Evolutionary conservation across 1,139 yeast genomes (phyloP).

Genomic region (Suhomyces coccinellae): DNA sequence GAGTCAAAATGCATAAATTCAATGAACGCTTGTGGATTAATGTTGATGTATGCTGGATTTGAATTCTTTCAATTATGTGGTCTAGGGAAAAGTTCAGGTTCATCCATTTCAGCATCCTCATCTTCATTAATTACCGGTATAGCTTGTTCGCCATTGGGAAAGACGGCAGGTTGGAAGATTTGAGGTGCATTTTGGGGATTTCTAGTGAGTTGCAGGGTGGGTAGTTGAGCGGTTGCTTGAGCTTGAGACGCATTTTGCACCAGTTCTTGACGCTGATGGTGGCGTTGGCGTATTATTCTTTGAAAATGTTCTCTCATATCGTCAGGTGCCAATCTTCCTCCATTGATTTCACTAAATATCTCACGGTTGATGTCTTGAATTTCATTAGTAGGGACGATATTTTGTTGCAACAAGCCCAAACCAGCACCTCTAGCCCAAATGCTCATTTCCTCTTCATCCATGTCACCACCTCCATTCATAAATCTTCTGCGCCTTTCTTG

Average conservation of each 20-base stretch:
- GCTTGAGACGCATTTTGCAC: conserved; percentile 9
- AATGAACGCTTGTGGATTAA: background rate
- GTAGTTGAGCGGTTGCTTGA: conserved; percentile 7
- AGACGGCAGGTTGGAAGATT: conserved; percentile 45
- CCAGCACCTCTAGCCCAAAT: conserved; percentile 38
- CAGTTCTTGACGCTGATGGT: conserved; percentile 16
- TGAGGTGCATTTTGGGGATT: conserved; percentile 41
- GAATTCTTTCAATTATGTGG: background rate
- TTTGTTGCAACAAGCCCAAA: conserved; percentile 29
- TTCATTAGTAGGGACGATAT: conserved; percentile 22
- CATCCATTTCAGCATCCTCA: conserved; percentile 41
- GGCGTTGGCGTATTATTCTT: conserved; percentile 30
- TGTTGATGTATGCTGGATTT: background rate
- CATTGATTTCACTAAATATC: conserved; percentile 35
- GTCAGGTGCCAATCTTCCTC: conserved; percentile 37
- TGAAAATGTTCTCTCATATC: conserved; percentile 45
- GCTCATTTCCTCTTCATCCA: conserved; percentile 25
- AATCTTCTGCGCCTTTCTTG: conserved; percentile 36
- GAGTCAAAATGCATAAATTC: background rate
- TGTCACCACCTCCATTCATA: conserved; percentile 24
- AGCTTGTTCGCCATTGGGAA: conserved; percentile 32
- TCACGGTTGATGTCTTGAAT: conserved; percentile 36
- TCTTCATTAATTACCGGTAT: conserved; percentile 32
- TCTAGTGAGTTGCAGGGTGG: conserved; percentile 12
- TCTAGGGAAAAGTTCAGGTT: conserved; percentile 29